These are phyloP conservation scores for Penicillium sp. DNA, from an alignment of 2,329 filamentous ascomycete genomes.

Conservation along the genomic window DNA sequence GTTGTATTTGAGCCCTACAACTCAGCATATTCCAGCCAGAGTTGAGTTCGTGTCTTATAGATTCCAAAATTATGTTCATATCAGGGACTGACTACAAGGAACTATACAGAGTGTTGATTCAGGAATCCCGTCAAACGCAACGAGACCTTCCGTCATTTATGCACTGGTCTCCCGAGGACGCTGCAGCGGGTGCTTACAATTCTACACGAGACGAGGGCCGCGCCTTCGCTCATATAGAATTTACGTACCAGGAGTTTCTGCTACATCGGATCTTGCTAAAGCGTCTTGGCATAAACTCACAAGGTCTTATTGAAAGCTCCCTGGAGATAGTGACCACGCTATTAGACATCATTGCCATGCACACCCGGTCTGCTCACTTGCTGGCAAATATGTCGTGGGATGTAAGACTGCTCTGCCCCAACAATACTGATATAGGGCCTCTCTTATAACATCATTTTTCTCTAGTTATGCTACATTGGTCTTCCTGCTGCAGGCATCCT, in stretches of 20 bases:
- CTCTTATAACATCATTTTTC: neutral
- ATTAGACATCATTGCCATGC: neutral
- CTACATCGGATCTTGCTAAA: neutral
- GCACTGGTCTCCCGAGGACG: neutral
- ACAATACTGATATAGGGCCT: too few relatives aligned
- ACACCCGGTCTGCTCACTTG: neutral
- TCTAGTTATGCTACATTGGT: neutral
- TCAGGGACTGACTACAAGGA: neutral
- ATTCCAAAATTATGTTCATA: neutral
- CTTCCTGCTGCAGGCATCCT: constrained; percentile 1
- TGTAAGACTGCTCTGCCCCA: neutral
- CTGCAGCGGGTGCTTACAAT: neutral
- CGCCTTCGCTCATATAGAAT: neutral
- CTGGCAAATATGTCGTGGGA: neutral
- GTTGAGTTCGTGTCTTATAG: neutral
- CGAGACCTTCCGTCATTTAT: neutral
- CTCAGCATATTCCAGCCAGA: neutral
- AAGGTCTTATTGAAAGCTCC: neutral
- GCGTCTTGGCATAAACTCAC: neutral
- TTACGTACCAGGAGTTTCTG: constrained; percentile 1
- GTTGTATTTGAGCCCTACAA: neutral
- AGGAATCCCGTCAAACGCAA: neutral
- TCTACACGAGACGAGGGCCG: neutral
- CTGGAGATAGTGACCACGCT: neutral
- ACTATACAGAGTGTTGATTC: neutral